A percentile compares a stretch with the other conserved stretches of the same genome.
These are phyloP conservation scores for Uncinocarpus reesii DNA, from an alignment of 2,329 filamentous ascomycete genomes.

Conservation along the genomic window DNA sequence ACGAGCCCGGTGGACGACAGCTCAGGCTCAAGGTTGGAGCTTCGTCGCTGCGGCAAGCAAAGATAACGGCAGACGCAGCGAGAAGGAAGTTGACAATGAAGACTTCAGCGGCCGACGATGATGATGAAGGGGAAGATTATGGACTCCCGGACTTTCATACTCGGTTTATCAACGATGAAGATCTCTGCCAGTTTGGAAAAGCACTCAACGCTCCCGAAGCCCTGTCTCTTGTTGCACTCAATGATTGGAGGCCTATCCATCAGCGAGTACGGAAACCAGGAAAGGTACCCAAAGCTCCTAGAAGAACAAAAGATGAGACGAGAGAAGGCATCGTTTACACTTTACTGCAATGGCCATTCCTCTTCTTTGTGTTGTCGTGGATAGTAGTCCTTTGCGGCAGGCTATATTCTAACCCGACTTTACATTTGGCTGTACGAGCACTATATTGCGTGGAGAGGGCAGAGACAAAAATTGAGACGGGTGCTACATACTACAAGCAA, in stretches of 20 bases:
- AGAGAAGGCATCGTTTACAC: constrained; percentile 85
- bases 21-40: too few species aligned
- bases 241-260: constrained; percentile 88
- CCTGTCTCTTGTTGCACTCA: constrained; percentile 71
- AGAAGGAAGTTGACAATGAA: constrained; percentile 2
- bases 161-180: constrained; percentile 63
- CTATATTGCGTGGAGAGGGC: constrained; percentile 78
- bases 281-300: constrained; percentile 37
- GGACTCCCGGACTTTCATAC: constrained; percentile 67
- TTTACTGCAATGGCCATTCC: constrained; percentile 82
- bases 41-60: neutral
- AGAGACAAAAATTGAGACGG: constrained; percentile 58
- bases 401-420: constrained; percentile 69
- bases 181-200: constrained; percentile 67
- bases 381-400: constrained; percentile 59
- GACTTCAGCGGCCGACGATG: neutral
- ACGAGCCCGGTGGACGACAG: too few species aligned
- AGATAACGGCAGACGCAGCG: neutral
- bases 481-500: constrained; percentile 60
- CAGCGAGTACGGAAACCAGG: constrained; percentile 51
- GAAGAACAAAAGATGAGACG: constrained; percentile 74
- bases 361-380: constrained; percentile 72
- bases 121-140: constrained; percentile 44
- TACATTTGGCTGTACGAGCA: constrained; percentile 94
- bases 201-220: constrained; percentile 75